phyloP scores from a whole-genome alignment of 257 asterid species.

The Nicotiana undulata region DNA sequence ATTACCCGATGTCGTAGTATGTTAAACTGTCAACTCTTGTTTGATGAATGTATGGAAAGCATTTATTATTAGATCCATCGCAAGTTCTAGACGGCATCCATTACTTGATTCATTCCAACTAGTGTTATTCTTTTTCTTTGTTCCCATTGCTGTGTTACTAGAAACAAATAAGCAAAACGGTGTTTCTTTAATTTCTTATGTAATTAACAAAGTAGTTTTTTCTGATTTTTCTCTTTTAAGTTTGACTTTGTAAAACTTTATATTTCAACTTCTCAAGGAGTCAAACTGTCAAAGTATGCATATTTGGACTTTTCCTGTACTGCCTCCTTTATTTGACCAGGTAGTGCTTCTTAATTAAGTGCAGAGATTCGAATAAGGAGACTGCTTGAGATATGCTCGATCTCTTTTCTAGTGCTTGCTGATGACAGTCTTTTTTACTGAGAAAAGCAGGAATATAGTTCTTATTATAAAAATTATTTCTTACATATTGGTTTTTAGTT shows the following conservation, averaged over 20 bases:
- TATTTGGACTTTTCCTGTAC: neutral
- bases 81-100: neutral
- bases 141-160: neutral
- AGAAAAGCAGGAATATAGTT: neutral
- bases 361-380: neutral
- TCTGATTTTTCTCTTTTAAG: neutral
- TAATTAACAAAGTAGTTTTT: no score
- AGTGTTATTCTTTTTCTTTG: neutral
- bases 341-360: neutral
- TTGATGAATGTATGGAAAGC: neutral
- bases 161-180: neutral
- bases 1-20: neutral
- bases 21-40: slow-evolving; percentile 7
- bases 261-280: neutral
- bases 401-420: neutral
- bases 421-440: neutral
- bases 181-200: neutral
- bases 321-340: neutral
- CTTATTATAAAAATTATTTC: neutral
- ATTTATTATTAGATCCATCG: neutral
- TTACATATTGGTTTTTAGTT: neutral
- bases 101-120: neutral
- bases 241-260: neutral
- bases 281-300: neutral
- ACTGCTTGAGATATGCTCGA: neutral